Evolutionary conservation across 1,139 yeast species (phyloP).

Genomic region (Petasospora fabianii): DNA sequence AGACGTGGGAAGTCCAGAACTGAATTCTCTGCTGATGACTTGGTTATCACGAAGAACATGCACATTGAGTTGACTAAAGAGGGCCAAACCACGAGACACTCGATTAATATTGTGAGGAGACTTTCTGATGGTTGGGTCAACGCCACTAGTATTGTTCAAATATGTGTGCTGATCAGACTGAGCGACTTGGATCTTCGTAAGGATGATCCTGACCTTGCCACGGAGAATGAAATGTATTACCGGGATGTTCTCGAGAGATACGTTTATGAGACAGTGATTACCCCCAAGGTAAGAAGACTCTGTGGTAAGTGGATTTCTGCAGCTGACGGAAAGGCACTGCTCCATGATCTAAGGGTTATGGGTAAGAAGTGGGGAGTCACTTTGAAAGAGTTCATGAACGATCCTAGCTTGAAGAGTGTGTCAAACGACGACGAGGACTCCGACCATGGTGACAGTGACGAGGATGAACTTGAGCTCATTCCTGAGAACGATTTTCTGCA

Average conservation of each 20-base stretch:
- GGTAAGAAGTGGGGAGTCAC: slow-evolving; percentile 2
- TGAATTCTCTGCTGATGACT: slow-evolving; percentile 6
- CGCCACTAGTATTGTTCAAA: slow-evolving; percentile 15
- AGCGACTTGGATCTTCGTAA: slow-evolving; percentile 18
- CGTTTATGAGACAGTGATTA: slow-evolving; percentile 17
- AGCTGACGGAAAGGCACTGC: slow-evolving; percentile 16
- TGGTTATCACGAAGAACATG: slow-evolving; percentile 7
- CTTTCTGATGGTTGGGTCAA: slow-evolving; percentile 27
- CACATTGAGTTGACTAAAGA: slow-evolving; percentile 10
- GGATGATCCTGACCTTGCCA: slow-evolving; percentile 24
- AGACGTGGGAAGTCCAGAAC: neutral
- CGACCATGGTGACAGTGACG: slow-evolving; percentile 8
- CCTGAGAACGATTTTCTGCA: slow-evolving; percentile 14
- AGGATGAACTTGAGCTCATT: slow-evolving; percentile 15
- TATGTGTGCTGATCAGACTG: slow-evolving; percentile 18
- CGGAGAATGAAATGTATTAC: slow-evolving; percentile 18
- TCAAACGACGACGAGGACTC: neutral
- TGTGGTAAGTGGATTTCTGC: slow-evolving; percentile 27
- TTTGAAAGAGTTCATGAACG: slow-evolving; percentile 7
- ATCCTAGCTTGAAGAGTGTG: neutral
- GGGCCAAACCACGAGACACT: slow-evolving; percentile 2
- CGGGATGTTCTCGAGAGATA: slow-evolving; percentile 19
- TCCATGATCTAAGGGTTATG: slow-evolving; percentile 3
- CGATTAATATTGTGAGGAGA: slow-evolving; percentile 13
- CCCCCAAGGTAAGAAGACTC: slow-evolving; percentile 8